Conservation (phyloP, 352 stramenopile genomes). For the Phytopythium delawarense region DNA sequence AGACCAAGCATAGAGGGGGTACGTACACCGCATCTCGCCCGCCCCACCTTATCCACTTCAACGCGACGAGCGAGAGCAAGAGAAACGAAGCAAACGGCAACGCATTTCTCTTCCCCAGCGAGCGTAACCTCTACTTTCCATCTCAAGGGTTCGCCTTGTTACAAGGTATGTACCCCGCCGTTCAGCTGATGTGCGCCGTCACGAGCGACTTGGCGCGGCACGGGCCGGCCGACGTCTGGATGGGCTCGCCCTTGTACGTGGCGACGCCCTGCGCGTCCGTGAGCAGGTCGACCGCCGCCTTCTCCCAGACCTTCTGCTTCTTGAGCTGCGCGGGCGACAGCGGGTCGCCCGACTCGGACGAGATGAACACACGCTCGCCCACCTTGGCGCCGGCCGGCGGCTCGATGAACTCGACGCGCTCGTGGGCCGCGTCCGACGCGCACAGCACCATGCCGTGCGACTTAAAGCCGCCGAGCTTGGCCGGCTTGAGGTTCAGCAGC, state of each 20-base stretch:
- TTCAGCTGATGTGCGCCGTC: slow-evolving; percentile 71
- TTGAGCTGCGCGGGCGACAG: slow-evolving; percentile 79
- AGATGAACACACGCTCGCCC: slow-evolving; percentile 92
- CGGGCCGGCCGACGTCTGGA: slow-evolving; percentile 65
- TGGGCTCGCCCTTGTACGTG: slow-evolving; percentile 73
- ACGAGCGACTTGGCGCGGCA: slow-evolving; percentile 60
- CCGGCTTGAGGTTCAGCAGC: slow-evolving; percentile 97
- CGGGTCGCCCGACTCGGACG: slow-evolving; percentile 59
- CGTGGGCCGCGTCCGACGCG: slow-evolving; percentile 80
- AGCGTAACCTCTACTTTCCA: no score
- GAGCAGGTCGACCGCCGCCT: slow-evolving; percentile 58
- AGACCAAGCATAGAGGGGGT: background rate
- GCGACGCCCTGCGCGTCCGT: slow-evolving; percentile 64
- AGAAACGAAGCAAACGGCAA: background rate
- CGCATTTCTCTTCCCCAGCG: background rate
- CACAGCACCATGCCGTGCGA: slow-evolving; percentile 98
- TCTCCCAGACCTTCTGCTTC: slow-evolving; percentile 89
- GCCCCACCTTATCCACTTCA: no score
- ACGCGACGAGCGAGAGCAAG: background rate
- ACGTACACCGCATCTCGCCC: background rate
- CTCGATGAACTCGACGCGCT: slow-evolving; percentile 94
- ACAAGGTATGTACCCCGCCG: no score
- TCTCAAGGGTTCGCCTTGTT: background rate
- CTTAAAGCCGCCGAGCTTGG: slow-evolving; percentile 96
- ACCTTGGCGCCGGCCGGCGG: slow-evolving; percentile 89